Base-by-base conservation (phyloP, 495 filamentous ascomycete genomes). In the Penicillium steckii region DNA sequence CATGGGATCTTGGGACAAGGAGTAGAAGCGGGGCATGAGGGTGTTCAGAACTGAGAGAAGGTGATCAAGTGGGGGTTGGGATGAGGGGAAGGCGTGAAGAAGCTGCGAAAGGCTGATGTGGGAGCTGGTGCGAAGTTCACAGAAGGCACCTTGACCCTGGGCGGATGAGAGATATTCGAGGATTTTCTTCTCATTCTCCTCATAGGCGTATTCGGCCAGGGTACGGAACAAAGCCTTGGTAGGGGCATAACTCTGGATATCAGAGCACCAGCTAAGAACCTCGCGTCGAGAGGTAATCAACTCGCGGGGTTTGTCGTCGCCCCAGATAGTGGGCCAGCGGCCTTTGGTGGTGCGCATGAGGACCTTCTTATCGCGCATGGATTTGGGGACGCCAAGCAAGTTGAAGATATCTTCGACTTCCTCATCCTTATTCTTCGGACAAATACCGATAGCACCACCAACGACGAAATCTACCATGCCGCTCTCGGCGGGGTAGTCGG, bases 321-420 rank as follows among this genome's bases (percentile, higher is more conserved):
- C 93, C 94, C 95, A 98, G 40, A 98, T 94, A 8, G 94, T 97
- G 2, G 94, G 94, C 94, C 94, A 98, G 8, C 94, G 78, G 13
- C 95, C 95, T 27, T 77, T 80, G 19, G 76, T 81, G 2, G 94
- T 98, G 58, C 83, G 81, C 32, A 97, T 71, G 12, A 85, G 71
- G 19, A 96, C 78, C 13, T 86, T 85, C 70, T 88, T 91, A 62
- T 95, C 89, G 33, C 93, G 84, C 46, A 94, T 79, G 50, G 81
- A 85, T 26, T 79, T 81, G 3, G 90, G 89, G 15, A 97, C 79
- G 46, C 86, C 74, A 6, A 98, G 84, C 12, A 86, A 72, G 57
- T 96, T 83, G 59, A 98, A 78, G 25, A 97, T 75, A 30, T 92
- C 88, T 18, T 96, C 85, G 12, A 98, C 93, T 10, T 87, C 76